phyloP scores from a whole-genome alignment of 106 monocot genomes.

The Chionographis japonica region DNA sequence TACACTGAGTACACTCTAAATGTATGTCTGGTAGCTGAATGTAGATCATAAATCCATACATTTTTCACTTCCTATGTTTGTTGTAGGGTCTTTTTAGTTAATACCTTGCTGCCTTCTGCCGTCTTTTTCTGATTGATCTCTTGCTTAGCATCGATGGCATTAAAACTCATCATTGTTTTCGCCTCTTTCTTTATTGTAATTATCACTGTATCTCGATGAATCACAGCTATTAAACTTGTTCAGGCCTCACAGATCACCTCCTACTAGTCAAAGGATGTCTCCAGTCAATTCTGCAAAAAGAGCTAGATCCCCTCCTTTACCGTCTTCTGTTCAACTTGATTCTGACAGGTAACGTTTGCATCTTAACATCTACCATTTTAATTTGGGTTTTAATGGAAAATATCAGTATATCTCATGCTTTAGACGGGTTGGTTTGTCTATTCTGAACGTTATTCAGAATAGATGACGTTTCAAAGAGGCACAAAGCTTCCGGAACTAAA shows the following conservation, averaged over 20 bases:
- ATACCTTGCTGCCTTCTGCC: too few relatives aligned
- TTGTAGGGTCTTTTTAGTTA: background rate
- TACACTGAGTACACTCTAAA: background rate
- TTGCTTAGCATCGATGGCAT: background rate
- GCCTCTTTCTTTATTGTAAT: background rate
- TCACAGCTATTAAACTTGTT: background rate
- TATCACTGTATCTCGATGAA: background rate
- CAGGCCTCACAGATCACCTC: constrained; percentile 26
- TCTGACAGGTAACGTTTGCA: constrained; percentile 40
- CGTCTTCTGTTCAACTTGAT: constrained; percentile 23
- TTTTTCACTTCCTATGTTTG: background rate
- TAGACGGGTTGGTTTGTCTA: background rate
- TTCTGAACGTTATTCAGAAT: constrained; percentile 8
- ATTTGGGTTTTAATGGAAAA: background rate
- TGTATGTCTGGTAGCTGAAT: background rate
- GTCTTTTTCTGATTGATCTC: too few relatives aligned
- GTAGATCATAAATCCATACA: background rate
- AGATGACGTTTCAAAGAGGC: constrained; percentile 11
- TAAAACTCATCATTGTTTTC: background rate
- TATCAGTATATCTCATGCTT: background rate
- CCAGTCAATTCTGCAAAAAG: constrained; percentile 37
- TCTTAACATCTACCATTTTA: background rate
- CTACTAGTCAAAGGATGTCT: constrained; percentile 15
- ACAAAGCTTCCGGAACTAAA: constrained; percentile 23
- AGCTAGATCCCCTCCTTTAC: constrained; percentile 39